Percentiles rank a stretch among this genome's conserved stretches.
phyloP scores from a whole-genome alignment of 2,329 filamentous ascomycete genomes.

The Aspergillus terreus region DNA sequence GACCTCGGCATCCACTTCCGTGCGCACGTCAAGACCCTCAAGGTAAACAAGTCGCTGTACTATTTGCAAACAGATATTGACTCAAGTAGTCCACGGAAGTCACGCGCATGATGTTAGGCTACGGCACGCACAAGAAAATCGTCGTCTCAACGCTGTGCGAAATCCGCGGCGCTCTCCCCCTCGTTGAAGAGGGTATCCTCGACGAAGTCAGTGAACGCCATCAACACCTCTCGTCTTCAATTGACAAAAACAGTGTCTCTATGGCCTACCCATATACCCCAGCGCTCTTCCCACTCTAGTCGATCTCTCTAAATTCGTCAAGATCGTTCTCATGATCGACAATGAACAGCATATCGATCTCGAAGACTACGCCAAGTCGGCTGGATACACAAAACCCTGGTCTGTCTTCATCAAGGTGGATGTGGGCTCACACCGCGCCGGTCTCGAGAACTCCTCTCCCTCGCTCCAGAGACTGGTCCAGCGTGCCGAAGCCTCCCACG shows the following conservation, averaged over 20 bases:
- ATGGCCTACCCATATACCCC: conserved; percentile 40
- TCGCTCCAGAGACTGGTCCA: conserved; percentile 10
- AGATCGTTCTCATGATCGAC: conserved; percentile 36
- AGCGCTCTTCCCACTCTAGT: conserved; percentile 29
- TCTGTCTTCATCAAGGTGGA: conserved; percentile 25
- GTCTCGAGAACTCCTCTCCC: conserved; percentile 13
- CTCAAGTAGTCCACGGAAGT: conserved; percentile 22
- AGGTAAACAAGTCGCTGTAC: conserved; percentile 22
- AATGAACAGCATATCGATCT: conserved; percentile 22
- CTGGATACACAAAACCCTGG: conserved; percentile 9
- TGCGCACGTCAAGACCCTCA: conserved; percentile 46
- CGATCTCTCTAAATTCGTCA: conserved; percentile 25
- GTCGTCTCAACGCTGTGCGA: conserved; percentile 42
- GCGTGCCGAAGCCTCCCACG: conserved; percentile 13
- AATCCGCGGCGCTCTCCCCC: conserved; percentile 37
- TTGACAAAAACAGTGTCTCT: conserved; percentile 26
- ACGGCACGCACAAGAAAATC: conserved; percentile 36
- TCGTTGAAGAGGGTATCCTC: conserved; percentile 39
- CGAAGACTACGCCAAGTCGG: conserved; percentile 9
- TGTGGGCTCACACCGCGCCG: conserved; percentile 20
- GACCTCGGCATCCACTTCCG: conserved; percentile 37
- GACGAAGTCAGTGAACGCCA: conserved; percentile 34
- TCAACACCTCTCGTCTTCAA: too few relatives aligned
- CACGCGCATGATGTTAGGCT: conserved; percentile 41
- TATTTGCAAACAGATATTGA: background rate